These are phyloP conservation scores for Aspergillus floridensis DNA, from an alignment of 2,329 filamentous ascomycete species.

Conservation along the genomic window DNA sequence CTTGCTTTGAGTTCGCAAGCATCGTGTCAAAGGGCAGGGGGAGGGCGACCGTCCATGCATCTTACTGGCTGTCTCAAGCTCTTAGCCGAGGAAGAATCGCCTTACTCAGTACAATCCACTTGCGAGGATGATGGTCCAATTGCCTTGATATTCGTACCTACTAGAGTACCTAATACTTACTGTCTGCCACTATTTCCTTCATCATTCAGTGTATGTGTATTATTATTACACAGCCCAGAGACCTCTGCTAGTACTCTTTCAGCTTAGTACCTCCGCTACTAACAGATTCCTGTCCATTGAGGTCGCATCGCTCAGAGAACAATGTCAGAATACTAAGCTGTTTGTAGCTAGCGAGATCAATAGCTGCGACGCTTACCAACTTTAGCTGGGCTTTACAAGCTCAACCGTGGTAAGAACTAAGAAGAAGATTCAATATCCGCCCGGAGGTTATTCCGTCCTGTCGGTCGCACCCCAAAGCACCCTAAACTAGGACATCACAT, in stretches of 20 bases:
- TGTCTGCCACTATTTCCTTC: not conserved
- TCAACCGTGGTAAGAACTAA: not conserved
- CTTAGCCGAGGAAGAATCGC: not conserved
- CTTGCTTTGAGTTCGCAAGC: not conserved
- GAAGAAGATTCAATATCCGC: not conserved
- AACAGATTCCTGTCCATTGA: conserved; percentile 5
- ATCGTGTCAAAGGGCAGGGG: not conserved
- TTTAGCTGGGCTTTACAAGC: not conserved
- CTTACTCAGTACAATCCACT: not conserved
- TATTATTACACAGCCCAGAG: not conserved
- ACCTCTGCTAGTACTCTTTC: not conserved
- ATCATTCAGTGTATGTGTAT: not conserved
- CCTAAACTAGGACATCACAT: too few relatives aligned
- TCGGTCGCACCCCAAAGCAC: not conserved
- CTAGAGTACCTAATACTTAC: too few relatives aligned
- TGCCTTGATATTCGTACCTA: not conserved
- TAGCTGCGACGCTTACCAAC: not conserved
- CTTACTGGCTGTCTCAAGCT: not conserved
- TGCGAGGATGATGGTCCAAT: not conserved
- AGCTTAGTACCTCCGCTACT: conserved; percentile 3
- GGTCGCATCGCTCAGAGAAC: conserved; percentile 3
- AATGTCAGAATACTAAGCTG: conserved; percentile 6
- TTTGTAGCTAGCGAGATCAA: conserved; percentile 1
- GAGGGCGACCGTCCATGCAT: not conserved
- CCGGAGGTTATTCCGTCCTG: not conserved